Evolutionary conservation across 129 eudicot species (phyloP).

Genomic region (Sambucus nigra): DNA sequence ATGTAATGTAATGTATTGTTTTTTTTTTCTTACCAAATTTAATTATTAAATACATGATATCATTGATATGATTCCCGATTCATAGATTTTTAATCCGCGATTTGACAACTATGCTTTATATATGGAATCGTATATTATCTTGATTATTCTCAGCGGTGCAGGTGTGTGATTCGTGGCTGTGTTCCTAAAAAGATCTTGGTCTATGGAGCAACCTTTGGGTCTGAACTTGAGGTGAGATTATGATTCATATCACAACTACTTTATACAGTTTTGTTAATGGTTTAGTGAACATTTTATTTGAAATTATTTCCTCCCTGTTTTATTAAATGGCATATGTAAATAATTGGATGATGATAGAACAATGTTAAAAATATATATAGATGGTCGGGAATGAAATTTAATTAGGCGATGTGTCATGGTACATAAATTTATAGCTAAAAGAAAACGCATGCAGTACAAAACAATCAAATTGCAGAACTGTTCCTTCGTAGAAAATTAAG

Average conservation of each 20-base stretch:
- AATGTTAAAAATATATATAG: neutral
- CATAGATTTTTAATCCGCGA: too few relatives aligned
- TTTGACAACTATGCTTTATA: too few relatives aligned
- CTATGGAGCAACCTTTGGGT: conserved; percentile 84
- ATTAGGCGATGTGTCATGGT: neutral
- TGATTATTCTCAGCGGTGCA: conserved; percentile 26
- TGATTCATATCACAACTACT: conserved; percentile 12
- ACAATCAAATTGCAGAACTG: neutral
- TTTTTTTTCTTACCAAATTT: too few relatives aligned
- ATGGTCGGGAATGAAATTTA: neutral
- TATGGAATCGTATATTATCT: neutral
- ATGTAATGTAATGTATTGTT: too few relatives aligned
- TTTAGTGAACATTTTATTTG: conserved; percentile 2
- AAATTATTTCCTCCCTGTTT: neutral
- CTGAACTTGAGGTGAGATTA: conserved; percentile 79
- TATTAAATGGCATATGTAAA: neutral
- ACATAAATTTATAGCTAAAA: neutral
- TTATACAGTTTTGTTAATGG: neutral
- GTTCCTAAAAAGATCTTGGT: conserved; percentile 96
- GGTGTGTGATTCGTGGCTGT: conserved; percentile 98
- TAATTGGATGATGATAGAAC: neutral
- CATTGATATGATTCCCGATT: too few relatives aligned
- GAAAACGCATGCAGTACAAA: neutral
- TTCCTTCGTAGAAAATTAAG: too few relatives aligned
- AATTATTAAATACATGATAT: too few relatives aligned